Base-by-base conservation (phyloP, 108 stramenopile species). In the Cyclotella kingstonii region DNA sequence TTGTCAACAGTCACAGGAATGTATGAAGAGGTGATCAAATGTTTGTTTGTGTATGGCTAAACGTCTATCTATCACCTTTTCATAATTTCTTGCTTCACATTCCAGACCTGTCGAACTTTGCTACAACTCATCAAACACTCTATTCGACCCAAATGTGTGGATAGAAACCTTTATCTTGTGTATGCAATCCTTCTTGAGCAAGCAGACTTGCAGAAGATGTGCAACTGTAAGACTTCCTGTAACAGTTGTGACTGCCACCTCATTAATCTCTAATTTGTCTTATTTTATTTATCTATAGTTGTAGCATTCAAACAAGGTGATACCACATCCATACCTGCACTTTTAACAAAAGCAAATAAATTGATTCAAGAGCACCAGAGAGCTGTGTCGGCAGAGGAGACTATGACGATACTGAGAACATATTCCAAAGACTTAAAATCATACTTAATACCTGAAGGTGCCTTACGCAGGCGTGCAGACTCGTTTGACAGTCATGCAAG, bases 141-240 rank as follows among this genome's bases (percentile, higher is more conserved):
- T 28, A 49, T 89, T 6, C 46, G 81, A 0, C 58, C 68, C 33
- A 83, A 81, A 31, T 81, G 68, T 36, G 54, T 92, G 7, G 85
- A 87, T n/a, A 44, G 52, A 8, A 92, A 92, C 57, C n/a, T 87
- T 12, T 81, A 92, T 57, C 55, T 92, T 51, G 59, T 87, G 1
- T 89, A 92, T 64, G 68, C 86, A 1, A 56, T 92, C 18, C 78
- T 89, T 11, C 81, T 87, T 55, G 73, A 87, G 40, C 82, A 92
- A 78, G 44, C 41, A 15, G 84, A 87, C 54, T 76, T 86, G 27
- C 68, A 78, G 17, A 75, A 54, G 33, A 61, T 83, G 21, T 68
- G 49, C 21, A 55, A 44, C 45, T 57, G 79, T 80, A 72, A 60
- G 79, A 60, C 14, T 64, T 45, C 0, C 35, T 45, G 45, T 48